Base-by-base conservation (phyloP, 306 rosid species). In the Casuarina equisetifolia region DNA sequence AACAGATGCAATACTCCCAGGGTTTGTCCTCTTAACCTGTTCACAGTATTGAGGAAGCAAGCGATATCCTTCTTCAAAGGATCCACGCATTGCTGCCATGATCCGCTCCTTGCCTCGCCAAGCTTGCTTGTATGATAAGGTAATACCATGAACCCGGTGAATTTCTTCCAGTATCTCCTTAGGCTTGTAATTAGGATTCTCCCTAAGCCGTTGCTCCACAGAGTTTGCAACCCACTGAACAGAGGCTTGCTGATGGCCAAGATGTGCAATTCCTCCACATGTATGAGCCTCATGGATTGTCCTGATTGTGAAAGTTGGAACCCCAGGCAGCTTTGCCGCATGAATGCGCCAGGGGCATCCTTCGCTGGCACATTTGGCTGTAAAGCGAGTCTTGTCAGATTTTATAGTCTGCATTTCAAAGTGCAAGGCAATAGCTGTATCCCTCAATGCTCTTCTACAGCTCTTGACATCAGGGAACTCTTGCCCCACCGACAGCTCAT, bases 21-120 rank as follows among this genome's bases (percentile, higher is more conserved):
- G 96, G 70, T 92, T 92, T 78, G 97, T 92, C 72, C 89, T 85
- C 75, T 89, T 90, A 78, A 87, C 72, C 86, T 92, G 96, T 85
- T 90, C 97, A 82, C 97, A 92, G 72, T 92, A 92, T 72, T 86
- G 91, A 6, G 97, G 97, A 79, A 92, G 96, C 85, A 92, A 82
- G 81, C 93, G 93, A 69, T 90, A 92, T 70, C 93, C 97, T 84
- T 92, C 96, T 83, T 92, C 97, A 71, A 92, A 92, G 52, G 97
- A 92, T 74, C 97, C 97, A 16, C 97, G 97, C 96, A 92, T 89
- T 39, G 91, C 90, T 81, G 97, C 96, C 97, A 92, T 92, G 81
- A 92, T 92, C 38, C 97, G 96, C 82, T 92, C 96, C 90, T 92
- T 92, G 76, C 97, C 97, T 82, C 97, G 89, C 97, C 97, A 92